Evolutionary conservation across 768 basidiomycete genomes (phyloP).

Genomic region (Myochromella boudieri): DNA sequence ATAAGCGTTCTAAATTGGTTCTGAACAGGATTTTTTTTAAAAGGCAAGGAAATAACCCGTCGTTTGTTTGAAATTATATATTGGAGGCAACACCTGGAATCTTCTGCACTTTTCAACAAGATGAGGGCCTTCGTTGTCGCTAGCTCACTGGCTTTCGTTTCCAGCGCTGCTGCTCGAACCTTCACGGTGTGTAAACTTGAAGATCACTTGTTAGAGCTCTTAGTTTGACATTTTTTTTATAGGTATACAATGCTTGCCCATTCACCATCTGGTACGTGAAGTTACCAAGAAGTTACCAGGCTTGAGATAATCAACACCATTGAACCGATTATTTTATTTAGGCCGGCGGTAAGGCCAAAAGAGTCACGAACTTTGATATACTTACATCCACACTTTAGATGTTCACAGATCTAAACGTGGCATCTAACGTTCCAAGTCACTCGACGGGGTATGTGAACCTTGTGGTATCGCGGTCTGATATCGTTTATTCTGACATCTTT

Average conservation of each 20-base stretch:
- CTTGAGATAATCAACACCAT: not conserved
- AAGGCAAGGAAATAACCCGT: too few species aligned
- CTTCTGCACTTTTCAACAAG: too few species aligned
- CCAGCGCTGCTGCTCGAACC: slow-evolving; percentile 45
- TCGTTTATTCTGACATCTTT: too few species aligned
- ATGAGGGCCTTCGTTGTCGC: slow-evolving; percentile 24
- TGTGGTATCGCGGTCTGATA: not conserved
- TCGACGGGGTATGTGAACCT: slow-evolving; percentile 9
- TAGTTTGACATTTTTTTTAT: not conserved
- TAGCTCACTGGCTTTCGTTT: slow-evolving; percentile 25
- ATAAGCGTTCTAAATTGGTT: too few species aligned
- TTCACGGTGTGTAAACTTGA: slow-evolving; percentile 38
- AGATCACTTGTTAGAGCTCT: not conserved
- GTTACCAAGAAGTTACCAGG: not conserved
- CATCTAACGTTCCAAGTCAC: slow-evolving; percentile 3
- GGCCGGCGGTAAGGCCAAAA: slow-evolving; percentile 34
- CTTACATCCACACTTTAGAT: slow-evolving; percentile 2
- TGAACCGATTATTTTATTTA: not conserved
- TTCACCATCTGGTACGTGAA: slow-evolving; percentile 61
- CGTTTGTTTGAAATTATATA: too few species aligned
- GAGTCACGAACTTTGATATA: not conserved
- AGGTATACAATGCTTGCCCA: slow-evolving; percentile 57
- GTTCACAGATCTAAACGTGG: slow-evolving; percentile 12
- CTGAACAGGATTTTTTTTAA: too few species aligned
- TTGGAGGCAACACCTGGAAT: too few species aligned